Base-by-base conservation (phyloP, 2,329 filamentous ascomycete species). In the Arthrobotrys entomopaga region DNA sequence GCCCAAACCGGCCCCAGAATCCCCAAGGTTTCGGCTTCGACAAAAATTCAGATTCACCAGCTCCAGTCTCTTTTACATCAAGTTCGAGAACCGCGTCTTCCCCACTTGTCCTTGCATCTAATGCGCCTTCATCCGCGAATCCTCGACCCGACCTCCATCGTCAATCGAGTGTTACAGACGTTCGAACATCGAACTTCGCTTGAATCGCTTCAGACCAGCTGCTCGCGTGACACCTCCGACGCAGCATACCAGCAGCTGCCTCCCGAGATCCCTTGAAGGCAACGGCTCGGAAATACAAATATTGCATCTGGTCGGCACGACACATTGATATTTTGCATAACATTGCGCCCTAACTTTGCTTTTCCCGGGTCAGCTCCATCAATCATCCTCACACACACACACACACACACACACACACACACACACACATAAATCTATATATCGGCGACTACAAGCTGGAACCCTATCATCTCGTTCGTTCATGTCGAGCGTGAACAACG, bases 401-500 rank as follows among this genome's bases (percentile, higher is more conserved):
- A 22, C 10, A 34, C 10, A 34, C 10, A 34, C 7, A 34, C n/a
- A n/a, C n/a, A n/a, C n/a, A n/a, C n/a, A n/a, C n/a, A n/a, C n/a
- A n/a, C n/a, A n/a, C n/a, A 26, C 40, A 6, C 1, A n/a, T n/a
- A 53, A 43, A 52, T 49, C 38, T 42, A 49, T 16, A 43, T 46
- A 46, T 74, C 70, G 63, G 70, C 70, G 70, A 74, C 70, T 64
- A 13, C 61, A 73, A 66, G 57, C 70, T 65, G 70, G 59, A 67
- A 59, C 58, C 22, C 40, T 54, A 46, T 67, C 48, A 34, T 38
- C 63, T 53, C 49, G 16, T 53, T 46, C 19, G 57, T 42, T 67
- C 63, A 74, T 74, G 70, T 74, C 70, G 70, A 74, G 70, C 48
- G 70, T 74, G 63, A 74, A 74, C 63, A 74, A 74, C 70, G 52